Conservation (phyloP, 805 yeast species). For the Ogataea trehalophila region DNA sequence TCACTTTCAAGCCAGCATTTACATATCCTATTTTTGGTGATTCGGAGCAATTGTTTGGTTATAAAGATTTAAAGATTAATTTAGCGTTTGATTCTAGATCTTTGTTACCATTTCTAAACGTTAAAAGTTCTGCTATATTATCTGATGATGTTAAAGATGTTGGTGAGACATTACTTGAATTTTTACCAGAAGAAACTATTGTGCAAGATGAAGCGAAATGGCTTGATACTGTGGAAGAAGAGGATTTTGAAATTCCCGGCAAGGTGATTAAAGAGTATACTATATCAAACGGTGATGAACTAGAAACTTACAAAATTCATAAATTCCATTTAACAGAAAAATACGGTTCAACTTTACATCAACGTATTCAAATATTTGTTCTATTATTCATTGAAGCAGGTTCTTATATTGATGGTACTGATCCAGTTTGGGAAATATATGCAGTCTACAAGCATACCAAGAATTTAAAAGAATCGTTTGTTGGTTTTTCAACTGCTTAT, state of each 20-base stretch:
- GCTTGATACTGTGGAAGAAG: conserved; percentile 51
- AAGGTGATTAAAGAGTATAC: conserved; percentile 31
- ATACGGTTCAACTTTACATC: conserved; percentile 49
- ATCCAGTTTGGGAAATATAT: conserved; percentile 77
- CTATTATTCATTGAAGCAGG: conserved; percentile 92
- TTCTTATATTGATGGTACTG: conserved; percentile 72
- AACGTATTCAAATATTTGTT: conserved; percentile 73
- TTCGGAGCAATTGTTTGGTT: conserved; percentile 84
- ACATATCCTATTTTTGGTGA: conserved; percentile 96
- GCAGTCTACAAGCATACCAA: conserved; percentile 38
- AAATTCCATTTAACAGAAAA: conserved; percentile 40
- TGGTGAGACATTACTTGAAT: conserved; percentile 45
- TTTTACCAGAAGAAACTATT: conserved; percentile 55
- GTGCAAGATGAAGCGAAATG: conserved; percentile 63
- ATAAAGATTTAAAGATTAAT: conserved; percentile 59
- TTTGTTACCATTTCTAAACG: conserved; percentile 65
- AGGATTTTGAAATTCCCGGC: conserved; percentile 32
- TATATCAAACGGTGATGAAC: conserved; percentile 19
- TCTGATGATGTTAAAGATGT: conserved; percentile 58
- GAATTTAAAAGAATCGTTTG: conserved; percentile 38
- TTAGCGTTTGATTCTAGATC: conserved; percentile 72
- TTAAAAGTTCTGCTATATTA: conserved; percentile 50
- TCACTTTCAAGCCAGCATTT: conserved; percentile 68
- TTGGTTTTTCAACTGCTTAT: conserved; percentile 82
- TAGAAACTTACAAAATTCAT: conserved; percentile 46